A percentile compares a stretch with the other conserved stretches of the same genome.
Conservation (phyloP, 257 asterid genomes). For the Marsdenia floribunda region DNA sequence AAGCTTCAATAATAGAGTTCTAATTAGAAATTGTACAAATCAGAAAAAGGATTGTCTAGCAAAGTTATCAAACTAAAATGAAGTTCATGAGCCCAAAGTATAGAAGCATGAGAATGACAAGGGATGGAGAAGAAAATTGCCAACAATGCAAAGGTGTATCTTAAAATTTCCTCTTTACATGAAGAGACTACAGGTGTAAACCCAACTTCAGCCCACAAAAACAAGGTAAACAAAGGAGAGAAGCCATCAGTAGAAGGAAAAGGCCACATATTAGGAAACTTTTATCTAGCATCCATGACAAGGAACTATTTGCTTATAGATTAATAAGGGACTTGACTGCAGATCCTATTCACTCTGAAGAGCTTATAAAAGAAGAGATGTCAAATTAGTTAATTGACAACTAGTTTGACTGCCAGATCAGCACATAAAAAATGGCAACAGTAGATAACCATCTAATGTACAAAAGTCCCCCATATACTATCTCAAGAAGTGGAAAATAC, state of each 20-base stretch:
- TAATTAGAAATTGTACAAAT: neutral
- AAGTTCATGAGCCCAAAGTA: neutral
- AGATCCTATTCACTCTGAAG: neutral
- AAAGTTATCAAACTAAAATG: neutral
- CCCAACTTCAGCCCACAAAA: neutral
- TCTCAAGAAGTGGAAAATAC: neutral
- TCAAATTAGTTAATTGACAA: neutral
- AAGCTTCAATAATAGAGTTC: neutral
- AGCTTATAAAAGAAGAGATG: neutral
- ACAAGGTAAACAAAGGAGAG: neutral
- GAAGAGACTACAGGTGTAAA: neutral
- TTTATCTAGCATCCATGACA: neutral
- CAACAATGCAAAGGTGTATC: neutral
- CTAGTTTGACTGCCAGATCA: neutral
- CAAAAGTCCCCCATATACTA: neutral
- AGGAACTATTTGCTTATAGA: neutral
- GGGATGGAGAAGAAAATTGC: neutral
- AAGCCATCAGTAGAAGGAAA: neutral
- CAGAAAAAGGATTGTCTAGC: neutral
- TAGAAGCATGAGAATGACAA: neutral
- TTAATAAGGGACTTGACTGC: neutral
- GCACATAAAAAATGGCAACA: neutral
- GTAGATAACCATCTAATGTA: neutral
- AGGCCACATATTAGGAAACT: neutral
- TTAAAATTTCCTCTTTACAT: neutral